Evolutionary conservation across 208 protist genomes (phyloP).

Genomic region (Leptomonas seymouri): DNA sequence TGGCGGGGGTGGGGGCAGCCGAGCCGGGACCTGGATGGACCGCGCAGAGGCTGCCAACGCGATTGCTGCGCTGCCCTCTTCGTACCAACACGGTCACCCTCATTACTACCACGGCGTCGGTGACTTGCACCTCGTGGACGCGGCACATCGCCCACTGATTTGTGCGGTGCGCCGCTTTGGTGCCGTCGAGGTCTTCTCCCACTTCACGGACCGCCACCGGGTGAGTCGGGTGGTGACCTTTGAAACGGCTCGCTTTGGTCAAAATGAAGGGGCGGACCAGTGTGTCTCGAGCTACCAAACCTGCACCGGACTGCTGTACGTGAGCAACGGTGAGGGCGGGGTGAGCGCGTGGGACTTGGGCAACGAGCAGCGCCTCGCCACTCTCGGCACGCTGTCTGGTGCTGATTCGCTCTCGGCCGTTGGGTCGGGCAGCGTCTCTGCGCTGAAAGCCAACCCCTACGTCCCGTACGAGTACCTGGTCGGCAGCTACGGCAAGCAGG

Average conservation of each 20-base stretch:
- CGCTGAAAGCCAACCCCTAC: slow-evolving; percentile 42
- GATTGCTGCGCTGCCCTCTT: slow-evolving; percentile 23
- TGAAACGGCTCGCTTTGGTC: slow-evolving; percentile 49
- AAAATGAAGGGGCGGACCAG: slow-evolving; percentile 37
- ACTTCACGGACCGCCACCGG: slow-evolving; percentile 37
- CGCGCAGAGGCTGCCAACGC: slow-evolving; percentile 30
- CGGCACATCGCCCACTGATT: slow-evolving; percentile 60
- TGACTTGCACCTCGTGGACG: slow-evolving; percentile 76
- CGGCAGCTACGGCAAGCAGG: slow-evolving; percentile 30
- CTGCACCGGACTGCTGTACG: slow-evolving; percentile 50
- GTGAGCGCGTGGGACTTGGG: slow-evolving; percentile 65
- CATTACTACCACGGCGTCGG: slow-evolving; percentile 37
- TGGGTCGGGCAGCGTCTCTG: slow-evolving; percentile 11
- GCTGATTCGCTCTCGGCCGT: slow-evolving; percentile 7
- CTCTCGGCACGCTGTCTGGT: slow-evolving; percentile 27
- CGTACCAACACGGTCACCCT: slow-evolving; percentile 15
- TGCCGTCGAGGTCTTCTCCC: slow-evolving; percentile 62
- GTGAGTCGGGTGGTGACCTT: slow-evolving; percentile 71
- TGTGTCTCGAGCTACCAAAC: slow-evolving; percentile 79
- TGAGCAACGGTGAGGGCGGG: slow-evolving; percentile 45
- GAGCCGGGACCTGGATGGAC: slow-evolving; percentile 24
- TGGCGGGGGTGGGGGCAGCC: slow-evolving; percentile 12
- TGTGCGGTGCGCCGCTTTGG: slow-evolving; percentile 76
- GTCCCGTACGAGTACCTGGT: slow-evolving; percentile 34
- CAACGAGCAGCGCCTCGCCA: slow-evolving; percentile 34